A percentile compares a stretch with the other conserved stretches of the same genome.
Conservation (phyloP, 208 protist genomes). For the Endotrypanum monterogeii region DNA sequence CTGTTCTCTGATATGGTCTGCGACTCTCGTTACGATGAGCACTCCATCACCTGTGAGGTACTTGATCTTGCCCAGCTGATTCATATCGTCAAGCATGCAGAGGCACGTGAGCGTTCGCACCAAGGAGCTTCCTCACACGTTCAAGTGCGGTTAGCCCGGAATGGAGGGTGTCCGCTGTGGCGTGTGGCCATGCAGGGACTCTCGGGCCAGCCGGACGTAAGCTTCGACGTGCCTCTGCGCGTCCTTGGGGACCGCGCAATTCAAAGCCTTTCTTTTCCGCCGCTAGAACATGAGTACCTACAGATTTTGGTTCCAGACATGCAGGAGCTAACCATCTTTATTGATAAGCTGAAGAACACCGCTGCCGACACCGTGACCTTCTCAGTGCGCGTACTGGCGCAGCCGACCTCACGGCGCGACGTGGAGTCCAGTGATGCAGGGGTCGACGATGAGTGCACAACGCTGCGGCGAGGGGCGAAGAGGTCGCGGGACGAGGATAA, state of each 20-base stretch:
- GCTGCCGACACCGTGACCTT: constrained; percentile 72
- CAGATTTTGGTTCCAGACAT: constrained; percentile 65
- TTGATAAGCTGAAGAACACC: constrained; percentile 70
- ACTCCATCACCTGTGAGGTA: constrained; percentile 82
- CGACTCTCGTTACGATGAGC: constrained; percentile 60
- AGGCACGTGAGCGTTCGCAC: constrained; percentile 34
- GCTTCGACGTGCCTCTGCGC: constrained; percentile 79
- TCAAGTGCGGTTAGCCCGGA: constrained; percentile 59
- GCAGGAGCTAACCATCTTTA: constrained; percentile 68
- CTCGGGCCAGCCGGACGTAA: constrained; percentile 49
- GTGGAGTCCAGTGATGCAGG: constrained; percentile 19
- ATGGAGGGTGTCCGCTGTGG: constrained; percentile 29
- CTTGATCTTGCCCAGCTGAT: constrained; percentile 62
- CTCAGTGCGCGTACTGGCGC: constrained; percentile 21
- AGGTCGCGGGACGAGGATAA: background rate
- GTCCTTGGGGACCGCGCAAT: constrained; percentile 67
- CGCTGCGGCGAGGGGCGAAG: background rate
- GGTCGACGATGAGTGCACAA: background rate
- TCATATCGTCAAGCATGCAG: constrained; percentile 70
- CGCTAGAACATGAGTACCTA: constrained; percentile 49
- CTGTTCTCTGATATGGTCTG: constrained; percentile 77
- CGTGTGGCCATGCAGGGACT: constrained; percentile 44
- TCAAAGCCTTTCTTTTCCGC: constrained; percentile 45
- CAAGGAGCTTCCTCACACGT: constrained; percentile 29
- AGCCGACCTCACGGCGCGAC: background rate